Conservation (phyloP, 345 rosid genomes). For the Gossypium sturtianum region DNA sequence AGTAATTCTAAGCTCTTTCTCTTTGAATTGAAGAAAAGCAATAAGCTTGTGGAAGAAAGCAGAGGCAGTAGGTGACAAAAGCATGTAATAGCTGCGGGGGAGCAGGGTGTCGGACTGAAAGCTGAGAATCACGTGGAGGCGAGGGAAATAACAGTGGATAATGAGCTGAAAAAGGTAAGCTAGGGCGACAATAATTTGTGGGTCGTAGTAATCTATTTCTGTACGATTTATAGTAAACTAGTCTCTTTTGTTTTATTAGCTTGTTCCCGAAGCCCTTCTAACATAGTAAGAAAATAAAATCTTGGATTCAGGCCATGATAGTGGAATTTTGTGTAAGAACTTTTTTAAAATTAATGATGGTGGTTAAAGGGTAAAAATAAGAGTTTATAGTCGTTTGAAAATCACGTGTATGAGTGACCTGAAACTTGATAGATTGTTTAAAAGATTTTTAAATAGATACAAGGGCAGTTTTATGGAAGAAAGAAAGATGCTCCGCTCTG, state of each 20-base stretch:
- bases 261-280: too few species aligned
- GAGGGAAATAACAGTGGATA: slow-evolving; percentile 7
- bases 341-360: too few species aligned
- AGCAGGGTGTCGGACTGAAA: slow-evolving; percentile 43
- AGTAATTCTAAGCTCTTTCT: not conserved
- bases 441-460: too few species aligned
- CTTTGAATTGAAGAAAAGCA: not conserved
- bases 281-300: too few species aligned
- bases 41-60: not conserved
- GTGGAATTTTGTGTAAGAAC: too few species aligned
- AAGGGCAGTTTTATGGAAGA: too few species aligned
- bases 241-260: not conserved
- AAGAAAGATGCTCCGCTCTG: not conserved
- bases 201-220: not conserved
- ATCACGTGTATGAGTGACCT: too few species aligned
- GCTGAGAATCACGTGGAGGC: slow-evolving; percentile 69
- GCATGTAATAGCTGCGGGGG: slow-evolving; percentile 20
- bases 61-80: not conserved
- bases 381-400: too few species aligned
- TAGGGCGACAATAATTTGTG: not conserved
- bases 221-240: not conserved
- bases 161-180: not conserved
- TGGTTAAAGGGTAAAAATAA: too few species aligned
- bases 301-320: not conserved
- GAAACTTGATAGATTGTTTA: too few species aligned